phyloP scores from a whole-genome alignment of 176 grass and related monocot genomes.

The Bonia amplexicaulis region DNA sequence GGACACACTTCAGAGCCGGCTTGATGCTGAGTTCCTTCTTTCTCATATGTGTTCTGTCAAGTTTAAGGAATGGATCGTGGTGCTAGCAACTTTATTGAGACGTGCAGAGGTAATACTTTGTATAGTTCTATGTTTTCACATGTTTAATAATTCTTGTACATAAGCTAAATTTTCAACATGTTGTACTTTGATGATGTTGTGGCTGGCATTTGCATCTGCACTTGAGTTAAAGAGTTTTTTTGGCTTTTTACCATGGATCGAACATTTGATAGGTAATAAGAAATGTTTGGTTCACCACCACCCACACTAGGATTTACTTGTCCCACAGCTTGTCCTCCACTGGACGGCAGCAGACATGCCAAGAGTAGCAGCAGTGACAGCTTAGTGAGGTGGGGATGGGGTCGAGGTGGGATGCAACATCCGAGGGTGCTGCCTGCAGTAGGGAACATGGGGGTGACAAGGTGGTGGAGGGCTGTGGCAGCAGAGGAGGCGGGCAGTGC shows the following conservation, averaged over 20 bases:
- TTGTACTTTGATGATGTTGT: neutral
- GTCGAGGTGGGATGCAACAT: neutral
- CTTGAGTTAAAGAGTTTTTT: neutral
- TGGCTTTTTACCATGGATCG: neutral
- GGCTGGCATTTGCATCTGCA: neutral
- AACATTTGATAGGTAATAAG: neutral
- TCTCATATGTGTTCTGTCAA: slow-evolving; percentile 99
- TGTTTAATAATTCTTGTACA: neutral
- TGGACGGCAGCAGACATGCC: neutral
- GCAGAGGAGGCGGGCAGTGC: neutral
- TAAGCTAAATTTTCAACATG: neutral
- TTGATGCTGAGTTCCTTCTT: slow-evolving; percentile 97
- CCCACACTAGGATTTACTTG: neutral
- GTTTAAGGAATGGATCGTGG: slow-evolving; percentile 98
- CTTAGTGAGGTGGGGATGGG: neutral
- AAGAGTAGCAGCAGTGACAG: neutral
- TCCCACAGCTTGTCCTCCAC: neutral
- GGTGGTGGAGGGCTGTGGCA: neutral
- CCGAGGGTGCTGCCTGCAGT: neutral
- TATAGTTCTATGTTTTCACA: slow-evolving; percentile 5
- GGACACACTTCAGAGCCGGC: slow-evolving; percentile 91
- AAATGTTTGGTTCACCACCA: neutral
- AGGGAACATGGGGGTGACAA: neutral
- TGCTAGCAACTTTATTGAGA: slow-evolving; percentile 85
- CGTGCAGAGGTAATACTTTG: slow-evolving; percentile 72